Percentiles rank a stretch among this genome's conserved stretches.
Conservation (phyloP, 163 green algal genomes). For the Dunaliella salina region DNA sequence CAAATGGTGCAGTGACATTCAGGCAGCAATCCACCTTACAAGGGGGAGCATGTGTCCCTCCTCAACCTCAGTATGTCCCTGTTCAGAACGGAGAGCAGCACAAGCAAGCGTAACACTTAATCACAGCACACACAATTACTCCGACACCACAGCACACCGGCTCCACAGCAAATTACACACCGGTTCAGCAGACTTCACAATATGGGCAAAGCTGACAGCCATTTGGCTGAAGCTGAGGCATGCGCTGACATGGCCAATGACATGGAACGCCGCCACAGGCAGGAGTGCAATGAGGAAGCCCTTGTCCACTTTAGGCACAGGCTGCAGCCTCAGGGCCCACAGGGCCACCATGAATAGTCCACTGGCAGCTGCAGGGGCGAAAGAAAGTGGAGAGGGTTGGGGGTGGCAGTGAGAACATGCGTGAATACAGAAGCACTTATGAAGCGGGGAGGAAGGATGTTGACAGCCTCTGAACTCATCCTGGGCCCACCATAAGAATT, state of each 20-base stretch:
- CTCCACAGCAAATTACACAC: background rate
- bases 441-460: too few species aligned
- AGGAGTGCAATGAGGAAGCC: slow-evolving; percentile 71
- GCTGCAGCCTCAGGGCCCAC: slow-evolving; percentile 75
- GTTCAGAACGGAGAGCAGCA: too few species aligned
- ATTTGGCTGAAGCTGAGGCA: slow-evolving; percentile 84
- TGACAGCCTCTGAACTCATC: background rate
- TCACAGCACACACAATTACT: too few species aligned
- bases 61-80: too few species aligned
- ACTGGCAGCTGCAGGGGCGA: slow-evolving; percentile 37
- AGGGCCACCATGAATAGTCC: slow-evolving; percentile 78
- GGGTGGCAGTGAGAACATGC: background rate
- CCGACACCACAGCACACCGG: too few species aligned
- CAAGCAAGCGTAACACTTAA: too few species aligned
- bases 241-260: slow-evolving; percentile 83
- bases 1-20: too few species aligned
- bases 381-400: background rate
- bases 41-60: too few species aligned
- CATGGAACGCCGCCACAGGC: slow-evolving; percentile 89
- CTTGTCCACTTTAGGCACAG: slow-evolving; percentile 45
- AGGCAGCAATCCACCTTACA: too few species aligned
- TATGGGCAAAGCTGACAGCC: slow-evolving; percentile 88
- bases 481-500: too few species aligned
- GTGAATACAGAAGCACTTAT: too few species aligned
- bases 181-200: slow-evolving; percentile 90